These are phyloP conservation scores for Neurospora hispaniola DNA, from an alignment of 495 filamentous ascomycete species.

Conservation along the genomic window DNA sequence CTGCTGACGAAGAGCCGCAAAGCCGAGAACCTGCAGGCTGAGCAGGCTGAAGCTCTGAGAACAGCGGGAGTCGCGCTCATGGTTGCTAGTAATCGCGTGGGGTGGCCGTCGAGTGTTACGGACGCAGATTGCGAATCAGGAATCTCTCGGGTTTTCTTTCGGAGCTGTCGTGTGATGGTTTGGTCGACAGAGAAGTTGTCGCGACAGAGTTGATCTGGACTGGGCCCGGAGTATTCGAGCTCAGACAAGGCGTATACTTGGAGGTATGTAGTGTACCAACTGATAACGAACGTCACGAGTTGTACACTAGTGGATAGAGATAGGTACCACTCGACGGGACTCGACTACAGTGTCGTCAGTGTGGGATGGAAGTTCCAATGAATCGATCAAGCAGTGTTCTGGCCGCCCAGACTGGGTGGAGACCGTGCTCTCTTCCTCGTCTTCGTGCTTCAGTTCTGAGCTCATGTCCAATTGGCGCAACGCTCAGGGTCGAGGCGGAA, in stretches of 20 bases:
- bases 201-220: not conserved
- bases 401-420: not conserved
- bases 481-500: not conserved
- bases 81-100: not conserved
- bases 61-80: constrained; percentile 11
- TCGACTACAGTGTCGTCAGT: no score
- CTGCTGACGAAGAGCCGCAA: constrained; percentile 15
- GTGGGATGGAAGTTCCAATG: no score
- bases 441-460: not conserved
- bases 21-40: constrained; percentile 16
- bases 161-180: not conserved
- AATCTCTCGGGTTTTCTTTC: not conserved
- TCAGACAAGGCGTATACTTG: not conserved
- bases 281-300: not conserved
- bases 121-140: not conserved
- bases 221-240: not conserved
- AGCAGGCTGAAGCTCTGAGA: constrained; percentile 17
- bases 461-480: not conserved
- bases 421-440: not conserved
- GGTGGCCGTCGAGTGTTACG: not conserved
- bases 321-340: no score
- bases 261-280: not conserved
- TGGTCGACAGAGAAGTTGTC: not conserved
- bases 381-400: no score
- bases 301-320: not conserved